These are phyloP conservation scores for Tarenaya hassleriana DNA, from an alignment of 345 rosid species.

Conservation along the genomic window DNA sequence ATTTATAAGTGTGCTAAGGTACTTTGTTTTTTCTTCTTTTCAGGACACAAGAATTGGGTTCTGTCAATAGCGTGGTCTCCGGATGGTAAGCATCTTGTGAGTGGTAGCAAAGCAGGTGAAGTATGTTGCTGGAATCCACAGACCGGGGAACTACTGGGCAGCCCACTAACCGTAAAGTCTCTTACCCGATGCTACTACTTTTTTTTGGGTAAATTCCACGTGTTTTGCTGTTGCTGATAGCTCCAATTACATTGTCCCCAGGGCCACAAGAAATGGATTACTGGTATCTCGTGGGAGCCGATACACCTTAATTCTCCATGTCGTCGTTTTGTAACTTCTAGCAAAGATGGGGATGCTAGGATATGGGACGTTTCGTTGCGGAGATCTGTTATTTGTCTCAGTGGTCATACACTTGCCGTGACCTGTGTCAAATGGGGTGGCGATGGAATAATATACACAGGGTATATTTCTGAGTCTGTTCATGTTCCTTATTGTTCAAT, in stretches of 20 bases:
- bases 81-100: conserved; percentile 82
- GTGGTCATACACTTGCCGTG: conserved; percentile 87
- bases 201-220: not conserved
- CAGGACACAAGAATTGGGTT: conserved; percentile 98
- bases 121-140: conserved; percentile 77
- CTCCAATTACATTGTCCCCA: conserved; percentile 24
- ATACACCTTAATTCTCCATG: conserved; percentile 86
- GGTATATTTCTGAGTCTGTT: conserved; percentile 37
- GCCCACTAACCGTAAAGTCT: conserved; percentile 47
- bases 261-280: conserved; percentile 99
- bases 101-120: conserved; percentile 88
- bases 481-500: not conserved
- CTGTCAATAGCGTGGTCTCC: conserved; percentile 95
- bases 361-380: conserved; percentile 78
- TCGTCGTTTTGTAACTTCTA: conserved; percentile 86
- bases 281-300: conserved; percentile 98
- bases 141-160: conserved; percentile 74
- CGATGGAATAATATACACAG: conserved; percentile 83
- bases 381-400: conserved; percentile 67
- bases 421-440: conserved; percentile 99
- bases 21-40: conserved; percentile 8
- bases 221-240: conserved; percentile 8
- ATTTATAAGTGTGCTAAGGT: not conserved
- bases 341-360: conserved; percentile 99
- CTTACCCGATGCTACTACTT: not conserved